These are phyloP conservation scores for Hericium erinaceus DNA, from an alignment of 768 basidiomycete genomes.

Conservation along the genomic window DNA sequence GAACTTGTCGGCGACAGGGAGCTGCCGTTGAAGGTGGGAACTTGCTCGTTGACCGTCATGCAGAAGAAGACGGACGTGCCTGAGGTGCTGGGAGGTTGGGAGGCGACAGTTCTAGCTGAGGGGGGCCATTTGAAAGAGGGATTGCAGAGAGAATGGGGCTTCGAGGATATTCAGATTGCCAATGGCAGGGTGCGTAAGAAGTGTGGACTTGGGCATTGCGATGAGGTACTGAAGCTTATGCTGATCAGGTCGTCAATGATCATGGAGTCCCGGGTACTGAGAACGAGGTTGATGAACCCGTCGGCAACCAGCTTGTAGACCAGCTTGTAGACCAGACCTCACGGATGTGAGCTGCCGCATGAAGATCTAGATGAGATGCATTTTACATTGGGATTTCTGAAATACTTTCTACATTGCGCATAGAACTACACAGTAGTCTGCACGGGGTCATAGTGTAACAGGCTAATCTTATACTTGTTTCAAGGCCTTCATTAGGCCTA, in stretches of 20 bases:
- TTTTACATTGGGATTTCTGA: not conserved
- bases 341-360: conserved; percentile 4
- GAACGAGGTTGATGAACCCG: conserved; percentile 43
- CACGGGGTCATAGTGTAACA: not conserved
- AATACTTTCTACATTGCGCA: not conserved
- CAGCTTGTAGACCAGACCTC: conserved; percentile 24
- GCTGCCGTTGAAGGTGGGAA: conserved; percentile 56
- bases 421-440: not conserved
- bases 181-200: conserved; percentile 46
- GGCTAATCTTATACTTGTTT: not conserved
- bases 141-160: conserved; percentile 66
- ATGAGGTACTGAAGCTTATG: not conserved
- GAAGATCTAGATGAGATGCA: not conserved
- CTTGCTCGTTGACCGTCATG: conserved; percentile 61
- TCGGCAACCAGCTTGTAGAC: conserved; percentile 37
- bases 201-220: not conserved
- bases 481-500: not conserved
- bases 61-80: conserved; percentile 23
- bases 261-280: conserved; percentile 63
- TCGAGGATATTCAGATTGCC: conserved; percentile 58
- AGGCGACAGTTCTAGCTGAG: conserved; percentile 38
- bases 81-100: conserved; percentile 36
- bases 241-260: conserved; percentile 56
- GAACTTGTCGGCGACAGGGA: conserved; percentile 45
- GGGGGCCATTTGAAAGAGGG: conserved; percentile 53